Evolutionary conservation across 768 basidiomycete species (phyloP).

Genomic region (Tulasnella calospora): DNA sequence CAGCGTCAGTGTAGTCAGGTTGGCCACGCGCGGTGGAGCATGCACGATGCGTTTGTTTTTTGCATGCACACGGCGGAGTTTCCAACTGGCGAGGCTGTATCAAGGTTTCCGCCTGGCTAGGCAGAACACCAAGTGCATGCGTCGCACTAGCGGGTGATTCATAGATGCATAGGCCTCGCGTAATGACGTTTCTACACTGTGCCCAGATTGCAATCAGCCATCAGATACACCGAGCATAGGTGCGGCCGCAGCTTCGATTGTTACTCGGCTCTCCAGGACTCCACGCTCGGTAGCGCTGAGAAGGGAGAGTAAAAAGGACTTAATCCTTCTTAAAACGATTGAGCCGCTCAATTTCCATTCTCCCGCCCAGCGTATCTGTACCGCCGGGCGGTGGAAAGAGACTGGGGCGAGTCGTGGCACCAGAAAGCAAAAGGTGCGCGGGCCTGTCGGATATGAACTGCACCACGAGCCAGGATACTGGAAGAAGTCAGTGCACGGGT

Average conservation of each 20-base stretch:
- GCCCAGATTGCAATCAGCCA: neutral
- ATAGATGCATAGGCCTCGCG: slow-evolving; percentile 4
- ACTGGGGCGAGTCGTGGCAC: neutral
- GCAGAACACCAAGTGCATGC: neutral
- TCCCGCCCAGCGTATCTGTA: neutral
- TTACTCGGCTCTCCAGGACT: neutral
- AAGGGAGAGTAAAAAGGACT: neutral
- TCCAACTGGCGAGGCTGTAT: neutral
- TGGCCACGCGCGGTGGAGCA: neutral
- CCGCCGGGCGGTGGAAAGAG: neutral
- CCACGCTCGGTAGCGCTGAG: neutral
- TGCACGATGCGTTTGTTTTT: neutral
- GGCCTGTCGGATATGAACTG: neutral
- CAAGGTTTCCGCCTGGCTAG: neutral
- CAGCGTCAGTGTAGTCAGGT: slow-evolving; percentile 7
- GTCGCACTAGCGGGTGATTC: neutral
- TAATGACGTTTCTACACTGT: neutral
- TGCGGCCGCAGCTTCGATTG: slow-evolving; percentile 1
- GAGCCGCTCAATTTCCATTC: slow-evolving; percentile 1
- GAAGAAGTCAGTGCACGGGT: neutral
- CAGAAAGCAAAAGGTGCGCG: slow-evolving; percentile 5
- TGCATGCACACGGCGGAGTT: neutral
- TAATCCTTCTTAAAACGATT: neutral
- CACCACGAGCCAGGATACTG: neutral
- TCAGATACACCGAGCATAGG: slow-evolving; percentile 7